Evolutionary conservation across 2,329 filamentous ascomycete species (phyloP).

Genomic region (Xylaria sp.): DNA sequence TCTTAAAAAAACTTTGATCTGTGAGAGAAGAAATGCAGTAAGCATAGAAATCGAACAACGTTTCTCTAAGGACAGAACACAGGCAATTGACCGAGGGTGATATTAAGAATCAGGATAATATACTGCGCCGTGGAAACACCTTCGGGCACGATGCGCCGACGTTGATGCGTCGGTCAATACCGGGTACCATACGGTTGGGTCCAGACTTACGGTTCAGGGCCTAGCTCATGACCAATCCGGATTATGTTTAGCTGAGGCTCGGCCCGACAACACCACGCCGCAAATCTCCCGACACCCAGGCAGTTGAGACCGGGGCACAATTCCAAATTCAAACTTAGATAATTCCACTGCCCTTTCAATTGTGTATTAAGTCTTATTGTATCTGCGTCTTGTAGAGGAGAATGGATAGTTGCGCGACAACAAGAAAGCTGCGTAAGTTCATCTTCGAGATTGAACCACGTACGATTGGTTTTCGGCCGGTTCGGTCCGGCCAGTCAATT

Average conservation of each 20-base stretch:
- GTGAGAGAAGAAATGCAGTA: too few species aligned
- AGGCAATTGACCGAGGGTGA: background rate
- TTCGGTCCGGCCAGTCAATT: too few species aligned
- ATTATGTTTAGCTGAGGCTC: slow-evolving; percentile 10
- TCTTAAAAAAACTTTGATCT: too few species aligned
- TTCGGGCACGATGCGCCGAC: background rate
- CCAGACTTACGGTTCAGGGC: slow-evolving; percentile 1
- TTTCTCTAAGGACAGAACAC: too few species aligned
- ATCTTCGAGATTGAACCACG: too few species aligned
- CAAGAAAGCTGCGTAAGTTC: too few species aligned
- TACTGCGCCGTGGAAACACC: background rate
- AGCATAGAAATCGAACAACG: too few species aligned
- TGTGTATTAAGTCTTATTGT: too few species aligned
- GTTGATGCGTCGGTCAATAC: background rate
- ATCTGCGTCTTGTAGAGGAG: too few species aligned
- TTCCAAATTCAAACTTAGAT: slow-evolving; percentile 9
- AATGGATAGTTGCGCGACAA: too few species aligned
- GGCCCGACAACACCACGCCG: slow-evolving; percentile 16
- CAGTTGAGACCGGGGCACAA: background rate
- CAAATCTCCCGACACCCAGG: background rate
- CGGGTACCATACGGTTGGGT: slow-evolving; percentile 4
- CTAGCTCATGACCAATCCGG: background rate
- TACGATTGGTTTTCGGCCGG: too few species aligned
- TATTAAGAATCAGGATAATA: background rate
- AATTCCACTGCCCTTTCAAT: too few species aligned